Evolutionary conservation across 768 basidiomycete genomes (phyloP).

Genomic region (Hericium alpestre): DNA sequence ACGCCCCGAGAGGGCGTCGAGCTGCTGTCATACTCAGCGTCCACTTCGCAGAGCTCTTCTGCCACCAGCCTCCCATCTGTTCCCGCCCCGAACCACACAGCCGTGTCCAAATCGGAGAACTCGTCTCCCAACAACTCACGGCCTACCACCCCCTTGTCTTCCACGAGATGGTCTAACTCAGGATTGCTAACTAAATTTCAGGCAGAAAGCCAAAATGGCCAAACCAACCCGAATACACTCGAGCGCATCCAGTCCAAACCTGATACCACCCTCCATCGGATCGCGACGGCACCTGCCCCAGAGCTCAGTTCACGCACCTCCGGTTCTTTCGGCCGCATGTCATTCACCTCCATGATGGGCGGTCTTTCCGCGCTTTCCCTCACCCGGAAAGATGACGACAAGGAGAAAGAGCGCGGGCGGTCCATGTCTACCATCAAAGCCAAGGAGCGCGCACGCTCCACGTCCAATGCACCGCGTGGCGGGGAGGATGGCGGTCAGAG

Average conservation of each 20-base stretch:
- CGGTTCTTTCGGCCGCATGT: constrained; percentile 51
- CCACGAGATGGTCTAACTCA: constrained; percentile 17
- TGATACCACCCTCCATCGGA: not conserved
- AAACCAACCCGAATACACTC: constrained; percentile 38
- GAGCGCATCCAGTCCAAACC: constrained; percentile 29
- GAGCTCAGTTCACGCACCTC: constrained; percentile 20
- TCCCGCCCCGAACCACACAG: constrained; percentile 15
- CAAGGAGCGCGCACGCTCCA: constrained; percentile 24
- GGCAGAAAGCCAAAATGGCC: constrained; percentile 19
- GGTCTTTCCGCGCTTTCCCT: constrained; percentile 57
- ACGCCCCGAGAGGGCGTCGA: constrained; percentile 23
- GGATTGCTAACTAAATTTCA: constrained; percentile 29
- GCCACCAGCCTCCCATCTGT: constrained; percentile 13
- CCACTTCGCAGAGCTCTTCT: constrained; percentile 13
- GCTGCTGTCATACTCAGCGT: constrained; percentile 16
- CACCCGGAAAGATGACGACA: constrained; percentile 31
- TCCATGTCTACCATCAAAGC: constrained; percentile 30
- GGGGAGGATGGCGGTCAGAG: constrained; percentile 18
- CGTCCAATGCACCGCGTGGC: constrained; percentile 33
- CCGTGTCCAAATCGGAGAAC: constrained; percentile 16
- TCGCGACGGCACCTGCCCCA: constrained; percentile 3
- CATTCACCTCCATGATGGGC: constrained; percentile 62
- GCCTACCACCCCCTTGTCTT: constrained; percentile 20
- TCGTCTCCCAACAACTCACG: constrained; percentile 15
- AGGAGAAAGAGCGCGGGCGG: constrained; percentile 43